These are phyloP conservation scores for Teratosphaeria destructans DNA, from an alignment of 2,329 filamentous ascomycete species.

Conservation along the genomic window DNA sequence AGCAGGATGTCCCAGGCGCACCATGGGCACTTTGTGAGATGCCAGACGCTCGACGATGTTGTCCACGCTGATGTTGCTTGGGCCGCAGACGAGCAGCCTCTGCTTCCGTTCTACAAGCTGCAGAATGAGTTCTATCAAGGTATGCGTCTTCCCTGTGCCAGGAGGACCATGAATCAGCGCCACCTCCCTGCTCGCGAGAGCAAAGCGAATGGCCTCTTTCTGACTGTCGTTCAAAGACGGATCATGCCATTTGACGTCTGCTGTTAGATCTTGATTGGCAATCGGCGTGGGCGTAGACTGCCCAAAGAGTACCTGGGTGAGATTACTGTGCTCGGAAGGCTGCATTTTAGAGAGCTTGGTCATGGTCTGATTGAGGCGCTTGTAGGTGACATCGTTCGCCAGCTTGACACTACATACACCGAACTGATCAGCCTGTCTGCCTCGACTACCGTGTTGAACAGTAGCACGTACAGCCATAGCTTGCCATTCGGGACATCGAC, in stretches of 20 bases:
- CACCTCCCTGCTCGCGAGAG: constrained; percentile 68
- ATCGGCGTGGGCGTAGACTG: constrained; percentile 44
- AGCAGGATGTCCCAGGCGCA: constrained; percentile 86
- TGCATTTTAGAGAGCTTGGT: constrained; percentile 45
- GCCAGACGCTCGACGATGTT: constrained; percentile 92
- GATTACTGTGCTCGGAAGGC: constrained; percentile 45
- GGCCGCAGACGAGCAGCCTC: constrained; percentile 84
- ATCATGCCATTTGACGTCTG: constrained; percentile 44
- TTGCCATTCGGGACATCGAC: constrained; percentile 44
- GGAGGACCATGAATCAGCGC: constrained; percentile 91
- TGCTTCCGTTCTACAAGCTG: constrained; percentile 67
- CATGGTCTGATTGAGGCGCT: constrained; percentile 57
- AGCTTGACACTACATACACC: constrained; percentile 46
- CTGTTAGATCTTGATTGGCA: constrained; percentile 31
- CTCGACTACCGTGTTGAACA: constrained; percentile 6
- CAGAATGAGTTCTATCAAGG: constrained; percentile 87
- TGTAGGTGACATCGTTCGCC: constrained; percentile 56
- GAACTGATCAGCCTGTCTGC: constrained; percentile 23
- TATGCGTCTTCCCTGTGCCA: constrained; percentile 94
- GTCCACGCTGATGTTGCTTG: constrained; percentile 94
- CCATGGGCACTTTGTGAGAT: constrained; percentile 72
- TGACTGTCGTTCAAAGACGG: constrained; percentile 51
- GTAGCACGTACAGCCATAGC: constrained; percentile 50
- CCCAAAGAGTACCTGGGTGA: constrained; percentile 53
- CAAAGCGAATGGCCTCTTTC: constrained; percentile 62